phyloP scores from a whole-genome alignment of 495 filamentous ascomycete species.

The Bryoglossum gracile region DNA sequence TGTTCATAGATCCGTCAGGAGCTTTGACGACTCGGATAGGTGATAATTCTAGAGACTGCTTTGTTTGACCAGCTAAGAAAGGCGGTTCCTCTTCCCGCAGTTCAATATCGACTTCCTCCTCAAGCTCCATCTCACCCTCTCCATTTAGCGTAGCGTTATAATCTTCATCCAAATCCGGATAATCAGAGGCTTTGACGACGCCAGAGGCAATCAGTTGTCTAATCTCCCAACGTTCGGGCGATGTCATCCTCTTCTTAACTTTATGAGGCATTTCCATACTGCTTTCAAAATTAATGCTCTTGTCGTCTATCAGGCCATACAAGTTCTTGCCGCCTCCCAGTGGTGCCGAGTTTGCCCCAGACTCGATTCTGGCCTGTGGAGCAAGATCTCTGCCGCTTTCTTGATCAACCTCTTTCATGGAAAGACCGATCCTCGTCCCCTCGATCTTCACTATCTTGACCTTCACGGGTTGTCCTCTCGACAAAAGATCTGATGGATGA shows the following conservation, averaged over 20 bases:
- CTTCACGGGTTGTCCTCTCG: slow-evolving; percentile 75
- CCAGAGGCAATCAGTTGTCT: slow-evolving; percentile 93
- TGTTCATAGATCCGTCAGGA: slow-evolving; percentile 90
- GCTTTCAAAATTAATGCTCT: slow-evolving; percentile 21
- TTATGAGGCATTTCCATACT: slow-evolving; percentile 28
- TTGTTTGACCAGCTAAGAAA: slow-evolving; percentile 92
- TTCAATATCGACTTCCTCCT: slow-evolving; percentile 97
- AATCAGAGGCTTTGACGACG: slow-evolving; percentile 80
- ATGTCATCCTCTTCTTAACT: slow-evolving; percentile 86
- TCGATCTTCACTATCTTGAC: slow-evolving; percentile 90
- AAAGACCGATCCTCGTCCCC: slow-evolving; percentile 70
- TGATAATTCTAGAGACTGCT: slow-evolving; percentile 87
- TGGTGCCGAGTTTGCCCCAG: slow-evolving; percentile 85
- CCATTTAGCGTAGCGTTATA: slow-evolving; percentile 82
- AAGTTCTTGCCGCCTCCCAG: slow-evolving; percentile 56
- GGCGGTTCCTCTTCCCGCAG: slow-evolving; percentile 93
- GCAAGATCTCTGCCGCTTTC: slow-evolving; percentile 77
- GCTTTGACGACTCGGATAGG: slow-evolving; percentile 96
- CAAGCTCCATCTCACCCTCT: slow-evolving; percentile 83
- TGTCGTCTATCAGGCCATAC: slow-evolving; percentile 25
- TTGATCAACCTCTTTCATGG: slow-evolving; percentile 97
- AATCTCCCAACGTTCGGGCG: slow-evolving; percentile 95
- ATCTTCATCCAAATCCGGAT: slow-evolving; percentile 91
- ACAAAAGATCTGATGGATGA: slow-evolving; percentile 81
- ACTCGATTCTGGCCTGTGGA: slow-evolving; percentile 74